A percentile compares a stretch with the other conserved stretches of the same genome.
These are phyloP conservation scores for Trichosporon coremiiforme DNA, from an alignment of 1,284 basidiomycete genomes.

Conservation along the genomic window DNA sequence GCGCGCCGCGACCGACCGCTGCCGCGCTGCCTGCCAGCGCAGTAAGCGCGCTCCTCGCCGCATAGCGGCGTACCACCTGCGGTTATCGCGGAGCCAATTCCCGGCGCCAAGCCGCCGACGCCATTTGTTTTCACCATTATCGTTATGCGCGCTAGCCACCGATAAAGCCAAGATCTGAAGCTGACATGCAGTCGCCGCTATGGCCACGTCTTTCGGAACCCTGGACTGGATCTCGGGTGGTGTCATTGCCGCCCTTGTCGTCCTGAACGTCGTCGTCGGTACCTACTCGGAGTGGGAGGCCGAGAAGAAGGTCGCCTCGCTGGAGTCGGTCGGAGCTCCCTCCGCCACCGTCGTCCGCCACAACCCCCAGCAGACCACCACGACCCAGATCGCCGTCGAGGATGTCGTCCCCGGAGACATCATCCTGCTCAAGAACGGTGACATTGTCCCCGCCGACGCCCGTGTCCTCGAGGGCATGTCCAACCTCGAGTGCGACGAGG, in stretches of 20 bases:
- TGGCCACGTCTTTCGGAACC: slow-evolving; percentile 67
- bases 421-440: slow-evolving; percentile 63
- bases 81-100: background rate
- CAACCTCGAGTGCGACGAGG: slow-evolving; percentile 66
- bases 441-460: slow-evolving; percentile 66
- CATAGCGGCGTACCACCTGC: background rate
- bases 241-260: slow-evolving; percentile 66
- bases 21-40: background rate
- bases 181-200: slow-evolving; percentile 59
- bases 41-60: background rate
- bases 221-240: slow-evolving; percentile 67
- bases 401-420: slow-evolving; percentile 68
- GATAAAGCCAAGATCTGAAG: slow-evolving; percentile 15
- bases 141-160: no score
- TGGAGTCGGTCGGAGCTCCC: slow-evolving; percentile 60
- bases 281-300: slow-evolving; percentile 57
- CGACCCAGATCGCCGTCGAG: slow-evolving; percentile 62
- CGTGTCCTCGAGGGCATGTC: slow-evolving; percentile 57
- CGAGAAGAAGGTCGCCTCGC: slow-evolving; percentile 58
- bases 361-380: slow-evolving; percentile 34
- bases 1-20: no score
- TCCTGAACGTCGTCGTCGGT: slow-evolving; percentile 61
- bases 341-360: slow-evolving; percentile 64
- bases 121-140: background rate
- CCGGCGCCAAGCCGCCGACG: background rate